Conservation (phyloP, 2,329 filamentous ascomycete species). For the Dactylellina cionopaga region DNA sequence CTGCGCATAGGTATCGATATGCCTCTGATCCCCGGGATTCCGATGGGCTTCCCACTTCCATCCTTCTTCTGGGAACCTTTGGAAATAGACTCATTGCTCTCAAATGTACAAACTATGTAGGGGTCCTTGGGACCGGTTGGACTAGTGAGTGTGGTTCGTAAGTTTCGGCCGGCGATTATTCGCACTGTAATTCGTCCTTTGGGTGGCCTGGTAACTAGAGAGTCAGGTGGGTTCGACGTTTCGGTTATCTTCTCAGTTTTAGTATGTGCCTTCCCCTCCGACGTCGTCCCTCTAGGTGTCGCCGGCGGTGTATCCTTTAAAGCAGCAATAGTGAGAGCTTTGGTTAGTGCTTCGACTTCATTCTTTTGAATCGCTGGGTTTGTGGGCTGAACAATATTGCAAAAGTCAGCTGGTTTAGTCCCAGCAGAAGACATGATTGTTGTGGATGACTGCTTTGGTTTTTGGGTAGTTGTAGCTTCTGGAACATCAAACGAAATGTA, state of each 20-base stretch:
- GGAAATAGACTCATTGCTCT: slow-evolving; percentile 95
- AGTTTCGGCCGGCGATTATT: slow-evolving; percentile 83
- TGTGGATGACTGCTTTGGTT: background rate
- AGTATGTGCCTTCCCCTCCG: slow-evolving; percentile 58
- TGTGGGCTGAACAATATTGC: background rate
- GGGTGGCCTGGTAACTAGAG: slow-evolving; percentile 70
- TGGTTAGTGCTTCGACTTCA: slow-evolving; percentile 18
- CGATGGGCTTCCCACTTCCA: slow-evolving; percentile 65
- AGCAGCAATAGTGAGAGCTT: background rate
- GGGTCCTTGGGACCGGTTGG: slow-evolving; percentile 71
- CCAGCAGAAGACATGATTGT: background rate
- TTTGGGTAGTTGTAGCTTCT: background rate
- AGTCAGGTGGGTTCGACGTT: slow-evolving; percentile 63
- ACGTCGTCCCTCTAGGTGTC: slow-evolving; percentile 57
- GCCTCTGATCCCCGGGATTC: slow-evolving; percentile 76
- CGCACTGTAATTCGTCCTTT: slow-evolving; percentile 91
- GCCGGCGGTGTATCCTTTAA: slow-evolving; percentile 57
- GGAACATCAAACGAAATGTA: background rate
- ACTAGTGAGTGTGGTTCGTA: slow-evolving; percentile 71
- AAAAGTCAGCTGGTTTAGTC: background rate
- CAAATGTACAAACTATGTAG: slow-evolving; percentile 96
- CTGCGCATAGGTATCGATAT: slow-evolving; percentile 98
- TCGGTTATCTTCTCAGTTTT: slow-evolving; percentile 26
- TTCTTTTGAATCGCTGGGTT: background rate
- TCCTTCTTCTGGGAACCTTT: slow-evolving; percentile 75